Base-by-base conservation (phyloP, 371 early-diverging fungal genomes). In the Actinomortierella ambigua region DNA sequence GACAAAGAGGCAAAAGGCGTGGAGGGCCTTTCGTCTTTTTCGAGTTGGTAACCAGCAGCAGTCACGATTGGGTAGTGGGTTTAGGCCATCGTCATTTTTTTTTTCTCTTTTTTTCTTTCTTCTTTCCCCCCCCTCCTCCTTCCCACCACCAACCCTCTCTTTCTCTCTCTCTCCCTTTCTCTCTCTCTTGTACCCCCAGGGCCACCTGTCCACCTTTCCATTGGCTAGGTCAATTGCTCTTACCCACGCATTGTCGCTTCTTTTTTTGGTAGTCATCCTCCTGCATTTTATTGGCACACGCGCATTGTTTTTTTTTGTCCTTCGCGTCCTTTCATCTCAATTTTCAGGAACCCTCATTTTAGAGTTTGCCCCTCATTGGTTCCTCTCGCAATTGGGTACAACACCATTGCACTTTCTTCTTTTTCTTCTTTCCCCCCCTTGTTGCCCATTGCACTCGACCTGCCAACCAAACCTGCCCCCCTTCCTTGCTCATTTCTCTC, bases 21-120 rank as follows among this genome's bases (percentile, higher is more conserved):
- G 17, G 17, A 46, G 22, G 46, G 18, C 8, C 17, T 41, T 11
- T 17, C 8, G 42, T 17, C 8, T 41, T 8, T 41, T 41, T 41
- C 17, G 22, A 46, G 17, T 8, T 46, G 17, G 17, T 18, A 15
- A 8, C 22, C 46, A 5, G 17, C 22, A 18, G 51, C 51, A 51
- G 51, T 51, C 51, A 51, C 51, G 28, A 15, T 11, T 24, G 26
- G n/a, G n/a, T n/a, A n/a, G n/a, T n/a, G n/a, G n/a, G n/a, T n/a
- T n/a, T n/a, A n/a, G n/a, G n/a, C n/a, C n/a, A 44, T 44, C 44
- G n/a, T 44, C 13, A n/a, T 44, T 44, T 44, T 44, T 15, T 13
- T n/a, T 44, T 13, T 20, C 44, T 42, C 14, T 23, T 53, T 14
- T 41, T 43, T 41, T 51, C 27, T 28, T 29, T 57, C 49, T 43